These are phyloP conservation scores for Cladophialophora carrionii DNA, from an alignment of 2,329 filamentous ascomycete species.

Conservation along the genomic window DNA sequence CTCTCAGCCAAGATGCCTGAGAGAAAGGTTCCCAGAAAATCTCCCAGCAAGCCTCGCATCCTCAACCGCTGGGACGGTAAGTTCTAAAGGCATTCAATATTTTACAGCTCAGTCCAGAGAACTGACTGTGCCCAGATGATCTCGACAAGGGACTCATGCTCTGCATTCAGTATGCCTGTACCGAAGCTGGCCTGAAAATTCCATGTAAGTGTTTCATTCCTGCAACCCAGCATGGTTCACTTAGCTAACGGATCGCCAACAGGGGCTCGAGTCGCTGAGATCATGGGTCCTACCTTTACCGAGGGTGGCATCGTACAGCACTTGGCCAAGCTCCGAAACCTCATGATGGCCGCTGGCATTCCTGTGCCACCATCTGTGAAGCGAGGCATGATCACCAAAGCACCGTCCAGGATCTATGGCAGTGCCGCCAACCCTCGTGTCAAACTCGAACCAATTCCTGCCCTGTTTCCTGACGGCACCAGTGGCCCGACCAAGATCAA, in stretches of 20 bases:
- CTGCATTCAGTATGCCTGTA: slow-evolving; percentile 49
- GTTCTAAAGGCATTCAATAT: slow-evolving; percentile 19
- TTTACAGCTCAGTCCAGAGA: neutral
- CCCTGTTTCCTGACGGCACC: slow-evolving; percentile 19
- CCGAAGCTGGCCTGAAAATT: slow-evolving; percentile 44
- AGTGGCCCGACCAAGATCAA: neutral
- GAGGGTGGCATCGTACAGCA: slow-evolving; percentile 54
- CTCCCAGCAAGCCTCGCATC: slow-evolving; percentile 34
- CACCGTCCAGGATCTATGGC: slow-evolving; percentile 35
- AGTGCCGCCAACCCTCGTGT: slow-evolving; percentile 15
- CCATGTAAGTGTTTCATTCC: slow-evolving; percentile 43
- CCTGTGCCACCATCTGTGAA: slow-evolving; percentile 48
- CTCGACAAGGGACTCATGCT: slow-evolving; percentile 50
- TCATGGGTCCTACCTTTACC: slow-evolving; percentile 48
- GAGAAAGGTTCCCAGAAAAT: slow-evolving; percentile 39
- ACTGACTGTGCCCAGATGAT: slow-evolving; percentile 44
- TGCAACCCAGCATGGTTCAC: neutral
- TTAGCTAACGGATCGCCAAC: neutral
- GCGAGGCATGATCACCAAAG: slow-evolving; percentile 41
- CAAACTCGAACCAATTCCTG: slow-evolving; percentile 12
- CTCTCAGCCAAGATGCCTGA: slow-evolving; percentile 22
- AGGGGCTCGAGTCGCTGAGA: slow-evolving; percentile 44
- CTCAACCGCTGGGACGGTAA: slow-evolving; percentile 52
- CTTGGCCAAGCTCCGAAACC: slow-evolving; percentile 49
- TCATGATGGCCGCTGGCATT: slow-evolving; percentile 41